phyloP scores from a whole-genome alignment of 2,329 filamentous ascomycete species.

The Epichloe festucae region DNA sequence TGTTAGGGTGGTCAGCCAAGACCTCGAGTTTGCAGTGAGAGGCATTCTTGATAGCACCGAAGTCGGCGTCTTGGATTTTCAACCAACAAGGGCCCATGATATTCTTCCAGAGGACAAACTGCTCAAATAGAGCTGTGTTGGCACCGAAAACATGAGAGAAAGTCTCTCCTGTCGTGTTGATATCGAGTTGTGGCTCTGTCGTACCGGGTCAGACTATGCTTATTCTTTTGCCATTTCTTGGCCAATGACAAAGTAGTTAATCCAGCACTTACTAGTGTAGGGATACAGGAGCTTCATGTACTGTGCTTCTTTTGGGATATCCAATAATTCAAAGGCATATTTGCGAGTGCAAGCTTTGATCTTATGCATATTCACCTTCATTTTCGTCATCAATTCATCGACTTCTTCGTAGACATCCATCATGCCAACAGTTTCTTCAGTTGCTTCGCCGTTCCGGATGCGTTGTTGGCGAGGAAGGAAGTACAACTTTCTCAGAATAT shows the following conservation, averaged over 20 bases:
- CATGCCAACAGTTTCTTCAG: slow-evolving; percentile 70
- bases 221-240: not conserved
- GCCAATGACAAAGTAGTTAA: not conserved
- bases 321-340: slow-evolving; percentile 87
- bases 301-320: slow-evolving; percentile 75
- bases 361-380: slow-evolving; percentile 81
- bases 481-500: slow-evolving; percentile 81
- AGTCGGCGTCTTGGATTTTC: slow-evolving; percentile 76
- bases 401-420: slow-evolving; percentile 83
- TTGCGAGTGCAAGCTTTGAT: slow-evolving; percentile 83
- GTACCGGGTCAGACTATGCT: slow-evolving; percentile 8
- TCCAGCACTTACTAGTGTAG: slow-evolving; percentile 51
- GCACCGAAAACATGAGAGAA: slow-evolving; percentile 91
- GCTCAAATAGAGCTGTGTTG: slow-evolving; percentile 89
- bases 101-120: slow-evolving; percentile 97
- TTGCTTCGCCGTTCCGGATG: slow-evolving; percentile 47
- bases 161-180: slow-evolving; percentile 64
- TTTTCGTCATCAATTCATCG: slow-evolving; percentile 72
- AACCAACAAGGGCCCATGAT: slow-evolving; percentile 99
- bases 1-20: slow-evolving; percentile 63
- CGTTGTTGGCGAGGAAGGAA: slow-evolving; percentile 69
- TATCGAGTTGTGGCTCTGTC: slow-evolving; percentile 54
- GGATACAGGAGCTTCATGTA: slow-evolving; percentile 96
- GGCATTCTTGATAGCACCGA: slow-evolving; percentile 72
- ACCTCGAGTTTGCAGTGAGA: slow-evolving; percentile 97